Base-by-base conservation (phyloP, 1,284 basidiomycete genomes). In the Phylloboletellus chloephorus region DNA sequence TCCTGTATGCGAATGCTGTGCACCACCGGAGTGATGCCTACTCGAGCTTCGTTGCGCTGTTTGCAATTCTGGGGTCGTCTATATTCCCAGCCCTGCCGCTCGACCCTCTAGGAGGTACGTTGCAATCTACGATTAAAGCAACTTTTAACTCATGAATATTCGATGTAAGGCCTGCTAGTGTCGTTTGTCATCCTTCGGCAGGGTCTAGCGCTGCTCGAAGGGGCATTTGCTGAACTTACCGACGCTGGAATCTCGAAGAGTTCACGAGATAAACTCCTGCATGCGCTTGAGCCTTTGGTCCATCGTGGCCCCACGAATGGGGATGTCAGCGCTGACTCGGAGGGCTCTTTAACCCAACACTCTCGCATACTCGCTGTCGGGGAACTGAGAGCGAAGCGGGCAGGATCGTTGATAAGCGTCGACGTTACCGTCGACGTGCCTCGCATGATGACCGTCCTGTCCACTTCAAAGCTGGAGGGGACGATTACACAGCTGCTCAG, bases 21-120 rank as follows among this genome's bases (percentile, higher is more conserved):
- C 88, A 98, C 63, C 96, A 99, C 64, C 79, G 95, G 21, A 92
- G 88, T 46, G 95, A 99, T 62, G 91, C 90, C 12, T 90, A 92
- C 58, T 90, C 90, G 4, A 90, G 88, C 52, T 56, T 84, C 36
- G 90, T 97, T 35, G 90, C 92, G 13, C 75, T 96, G 38, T 75
- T 84, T 28, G 92, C 92, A 12, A 97, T 97, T 55, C 64, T 93
- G 21, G 94, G 93, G 7, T 88, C 82, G 5, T 89, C 83, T 73
- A 73, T 80, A 46, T 79, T 87, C 56, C 87, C 92, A 10, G 75
- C 87, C n/a, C 70, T 92, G 49, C 89, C 91, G 20, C 72, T 98
- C 21, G 95, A 98, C 61, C 94, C 95, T 3, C 74, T 98, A 21
- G 96, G 96, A 51, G 95, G 94, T 82, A 52, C 42, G 57, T 54